phyloP scores from a whole-genome alignment of 441 rosid species.

The Viola pubescens region DNA sequence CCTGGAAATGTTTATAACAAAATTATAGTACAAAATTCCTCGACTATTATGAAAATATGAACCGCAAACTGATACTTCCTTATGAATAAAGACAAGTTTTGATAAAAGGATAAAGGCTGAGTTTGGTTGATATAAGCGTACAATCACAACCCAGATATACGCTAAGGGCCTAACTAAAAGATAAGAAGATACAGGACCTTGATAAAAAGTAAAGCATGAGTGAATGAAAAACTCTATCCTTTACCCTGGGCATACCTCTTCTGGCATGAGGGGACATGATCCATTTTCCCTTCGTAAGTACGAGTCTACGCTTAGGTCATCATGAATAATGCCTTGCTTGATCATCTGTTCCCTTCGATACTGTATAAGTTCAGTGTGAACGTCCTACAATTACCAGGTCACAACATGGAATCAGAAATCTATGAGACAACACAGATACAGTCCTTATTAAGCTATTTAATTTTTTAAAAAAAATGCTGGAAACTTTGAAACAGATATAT shows the following conservation, averaged over 20 bases:
- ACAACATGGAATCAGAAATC: slow-evolving; percentile 23
- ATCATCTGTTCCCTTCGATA: slow-evolving; percentile 87
- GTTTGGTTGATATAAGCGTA: too few relatives aligned
- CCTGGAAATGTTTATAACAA: slow-evolving; percentile 38
- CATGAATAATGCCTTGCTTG: slow-evolving; percentile 60
- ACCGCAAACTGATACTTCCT: background rate
- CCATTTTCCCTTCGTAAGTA: slow-evolving; percentile 67
- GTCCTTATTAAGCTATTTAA: background rate
- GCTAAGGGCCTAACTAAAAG: too few relatives aligned
- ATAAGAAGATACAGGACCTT: too few relatives aligned
- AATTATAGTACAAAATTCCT: background rate
- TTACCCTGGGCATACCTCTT: slow-evolving; percentile 55
- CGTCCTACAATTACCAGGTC: slow-evolving; percentile 46
- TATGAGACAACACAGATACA: background rate
- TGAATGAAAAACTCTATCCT: background rate
- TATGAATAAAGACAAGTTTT: too few relatives aligned
- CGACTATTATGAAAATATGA: background rate
- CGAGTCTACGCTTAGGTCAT: slow-evolving; percentile 53
- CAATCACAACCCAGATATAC: too few relatives aligned
- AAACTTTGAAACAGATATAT: slow-evolving; percentile 1
- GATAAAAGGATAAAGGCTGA: too few relatives aligned
- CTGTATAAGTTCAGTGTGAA: slow-evolving; percentile 90
- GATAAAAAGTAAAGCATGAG: too few relatives aligned
- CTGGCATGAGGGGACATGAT: slow-evolving; percentile 95
- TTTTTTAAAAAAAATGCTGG: background rate